These are phyloP conservation scores for Perilla frutescens DNA, from an alignment of 257 asterid species.

Conservation along the genomic window DNA sequence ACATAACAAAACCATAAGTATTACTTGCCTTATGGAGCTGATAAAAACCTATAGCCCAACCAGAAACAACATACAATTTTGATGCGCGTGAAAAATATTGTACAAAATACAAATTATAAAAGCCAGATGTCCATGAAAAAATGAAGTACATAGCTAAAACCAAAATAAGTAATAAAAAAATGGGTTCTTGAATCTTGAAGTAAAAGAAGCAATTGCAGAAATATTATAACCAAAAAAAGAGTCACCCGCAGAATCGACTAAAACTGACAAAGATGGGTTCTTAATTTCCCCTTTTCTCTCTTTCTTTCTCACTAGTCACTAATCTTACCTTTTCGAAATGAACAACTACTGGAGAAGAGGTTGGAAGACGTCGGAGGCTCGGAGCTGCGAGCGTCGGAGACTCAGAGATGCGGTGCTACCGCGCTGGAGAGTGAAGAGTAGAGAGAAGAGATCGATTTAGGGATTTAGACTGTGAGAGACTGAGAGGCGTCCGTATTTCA, in stretches of 20 bases:
- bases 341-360: too few relatives aligned
- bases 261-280: constrained; percentile 35
- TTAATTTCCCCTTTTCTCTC: constrained; percentile 28
- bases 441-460: too few relatives aligned
- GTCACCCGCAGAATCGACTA: constrained; percentile 34
- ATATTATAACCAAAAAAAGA: constrained; percentile 19
- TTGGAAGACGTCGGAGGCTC: too few relatives aligned
- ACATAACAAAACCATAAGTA: too few relatives aligned
- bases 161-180: constrained; percentile 4
- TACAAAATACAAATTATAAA: constrained; percentile 29
- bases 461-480: too few relatives aligned
- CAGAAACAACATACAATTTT: not conserved
- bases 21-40: too few relatives aligned
- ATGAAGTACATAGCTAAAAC: not conserved
- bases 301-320: constrained; percentile 10
- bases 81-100: constrained; percentile 42
- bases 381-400: too few relatives aligned
- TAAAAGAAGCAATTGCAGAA: constrained; percentile 12
- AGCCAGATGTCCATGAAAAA: not conserved
- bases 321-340: too few relatives aligned
- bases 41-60: not conserved
- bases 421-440: too few relatives aligned
- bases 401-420: too few relatives aligned
- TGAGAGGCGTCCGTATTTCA: too few relatives aligned
- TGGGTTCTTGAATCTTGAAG: constrained; percentile 27